These are phyloP conservation scores for Trichomonascaceae sp. DNA, from an alignment of 1,139 yeast genomes.

Conservation along the genomic window DNA sequence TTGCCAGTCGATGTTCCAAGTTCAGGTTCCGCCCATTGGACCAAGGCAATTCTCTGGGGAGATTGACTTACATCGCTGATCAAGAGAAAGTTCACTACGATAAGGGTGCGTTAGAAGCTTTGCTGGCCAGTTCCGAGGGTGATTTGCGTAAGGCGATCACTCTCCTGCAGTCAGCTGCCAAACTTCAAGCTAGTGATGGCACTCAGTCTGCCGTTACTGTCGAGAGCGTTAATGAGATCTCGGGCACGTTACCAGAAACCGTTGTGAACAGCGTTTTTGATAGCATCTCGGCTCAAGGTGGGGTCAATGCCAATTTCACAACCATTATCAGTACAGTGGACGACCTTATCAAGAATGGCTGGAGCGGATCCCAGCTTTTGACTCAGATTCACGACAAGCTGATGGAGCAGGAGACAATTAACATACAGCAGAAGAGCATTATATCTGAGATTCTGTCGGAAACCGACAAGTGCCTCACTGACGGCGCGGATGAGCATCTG, in stretches of 20 bases:
- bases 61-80: conserved; percentile 51
- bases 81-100: conserved; percentile 34
- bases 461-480: conserved; percentile 60
- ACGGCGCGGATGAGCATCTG: conserved; percentile 85
- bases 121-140: conserved; percentile 62
- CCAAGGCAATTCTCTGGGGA: conserved; percentile 49
- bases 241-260: conserved; percentile 68
- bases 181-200: conserved; percentile 27
- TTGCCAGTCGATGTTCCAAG: conserved; percentile 92
- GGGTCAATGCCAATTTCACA: conserved; percentile 5
- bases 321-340: conserved; percentile 35
- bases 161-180: conserved; percentile 74
- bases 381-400: conserved; percentile 70
- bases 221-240: conserved; percentile 50
- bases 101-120: conserved; percentile 43
- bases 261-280: conserved; percentile 35
- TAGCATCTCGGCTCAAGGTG: conserved; percentile 14
- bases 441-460: conserved; percentile 57
- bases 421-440: conserved; percentile 45
- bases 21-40: conserved; percentile 79
- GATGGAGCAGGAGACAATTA: conserved; percentile 42
- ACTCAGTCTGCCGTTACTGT: conserved; percentile 28
- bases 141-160: conserved; percentile 93
- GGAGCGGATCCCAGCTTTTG: conserved; percentile 73
- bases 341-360: conserved; percentile 57